Base-by-base conservation (phyloP, 495 filamentous ascomycete genomes). In the Lophiostoma macrostomum region DNA sequence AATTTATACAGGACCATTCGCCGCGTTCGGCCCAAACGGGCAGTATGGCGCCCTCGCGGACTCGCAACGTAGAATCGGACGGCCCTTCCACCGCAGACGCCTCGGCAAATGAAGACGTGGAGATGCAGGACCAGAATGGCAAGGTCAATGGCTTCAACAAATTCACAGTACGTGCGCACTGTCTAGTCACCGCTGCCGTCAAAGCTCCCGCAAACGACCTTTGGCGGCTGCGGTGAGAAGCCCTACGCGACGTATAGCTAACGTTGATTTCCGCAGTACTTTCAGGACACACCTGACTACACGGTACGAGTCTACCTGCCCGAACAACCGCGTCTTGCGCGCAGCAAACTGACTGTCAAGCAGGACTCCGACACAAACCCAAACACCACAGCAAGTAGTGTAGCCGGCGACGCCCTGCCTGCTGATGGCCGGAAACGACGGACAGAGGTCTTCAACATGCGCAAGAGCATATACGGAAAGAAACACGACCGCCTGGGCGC, bases 281-380 rank as follows among this genome's bases (percentile, higher is more conserved):
- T 85, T 41, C 83, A 89, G 66, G 87, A 91, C 43, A 91, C 87
- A 10, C 87, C 86, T 27, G 87, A 91, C 49, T 90, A 86, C 63
- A 89, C 87, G 53, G 79, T 80, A 76, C 45, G 50, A 19, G 3
- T 36, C 50, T 40, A 45, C 44, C 19, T 16, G 29, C 44, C 14
- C 12, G 7, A 10, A 11, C 24, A 8, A 34, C 39, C 19, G 5
- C 20, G 22, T 14, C 22, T 34, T 6, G 25, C 30, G 22, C 32
- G 5, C 40, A 18, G 43, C 27, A 36, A 23, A 46, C 30, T 59
- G 19, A 35, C 34, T 25, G 3, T 12, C 30, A 20, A 20, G 20
- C 39, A 84, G 79, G 90, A 96, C 63, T 91, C 88, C 6, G 90
- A 96, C 66, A 94, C 90, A 13, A 90, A 94, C 61, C 88, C 88